These are phyloP conservation scores for Cystoderma amianthinum DNA, from an alignment of 768 basidiomycete species.

Conservation along the genomic window DNA sequence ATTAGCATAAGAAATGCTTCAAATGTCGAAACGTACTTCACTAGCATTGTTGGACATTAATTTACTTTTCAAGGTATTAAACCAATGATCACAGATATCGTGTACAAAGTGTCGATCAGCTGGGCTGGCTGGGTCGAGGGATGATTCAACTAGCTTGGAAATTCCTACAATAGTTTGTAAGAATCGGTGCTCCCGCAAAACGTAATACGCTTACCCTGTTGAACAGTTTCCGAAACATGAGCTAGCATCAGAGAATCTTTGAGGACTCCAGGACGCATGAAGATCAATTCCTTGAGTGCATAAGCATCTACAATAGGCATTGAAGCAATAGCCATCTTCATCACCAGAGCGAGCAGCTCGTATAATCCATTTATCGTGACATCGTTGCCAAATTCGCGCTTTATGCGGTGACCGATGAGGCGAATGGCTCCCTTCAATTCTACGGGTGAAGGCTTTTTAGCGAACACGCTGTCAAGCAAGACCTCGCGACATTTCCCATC, in stretches of 20 bases:
- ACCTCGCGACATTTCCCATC: conserved; percentile 20
- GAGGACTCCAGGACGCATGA: conserved; percentile 24
- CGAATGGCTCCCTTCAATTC: conserved; percentile 16
- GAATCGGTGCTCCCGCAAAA: not conserved
- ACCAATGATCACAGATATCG: conserved; percentile 39
- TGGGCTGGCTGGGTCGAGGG: conserved; percentile 25
- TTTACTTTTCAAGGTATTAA: conserved; percentile 11
- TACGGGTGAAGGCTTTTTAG: conserved; percentile 12
- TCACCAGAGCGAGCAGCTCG: conserved; percentile 28
- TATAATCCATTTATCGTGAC: conserved; percentile 23
- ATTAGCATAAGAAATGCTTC: not conserved
- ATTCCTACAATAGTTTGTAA: conserved; percentile 26
- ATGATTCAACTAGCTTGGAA: conserved; percentile 25
- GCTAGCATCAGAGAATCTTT: conserved; percentile 24
- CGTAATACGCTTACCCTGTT: conserved; percentile 32
- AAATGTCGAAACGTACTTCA: conserved; percentile 2
- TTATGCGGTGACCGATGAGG: conserved; percentile 11
- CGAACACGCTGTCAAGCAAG: conserved; percentile 27
- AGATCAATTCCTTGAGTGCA: conserved; percentile 31
- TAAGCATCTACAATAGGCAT: conserved; percentile 22
- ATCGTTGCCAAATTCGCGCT: not conserved
- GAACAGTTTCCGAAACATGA: conserved; percentile 13
- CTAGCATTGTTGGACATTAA: not conserved
- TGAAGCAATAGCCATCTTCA: conserved; percentile 15
- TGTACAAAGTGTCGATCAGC: conserved; percentile 33